phyloP scores from a whole-genome alignment of 2,329 filamentous ascomycete species.

The Epichloe sp. region DNA sequence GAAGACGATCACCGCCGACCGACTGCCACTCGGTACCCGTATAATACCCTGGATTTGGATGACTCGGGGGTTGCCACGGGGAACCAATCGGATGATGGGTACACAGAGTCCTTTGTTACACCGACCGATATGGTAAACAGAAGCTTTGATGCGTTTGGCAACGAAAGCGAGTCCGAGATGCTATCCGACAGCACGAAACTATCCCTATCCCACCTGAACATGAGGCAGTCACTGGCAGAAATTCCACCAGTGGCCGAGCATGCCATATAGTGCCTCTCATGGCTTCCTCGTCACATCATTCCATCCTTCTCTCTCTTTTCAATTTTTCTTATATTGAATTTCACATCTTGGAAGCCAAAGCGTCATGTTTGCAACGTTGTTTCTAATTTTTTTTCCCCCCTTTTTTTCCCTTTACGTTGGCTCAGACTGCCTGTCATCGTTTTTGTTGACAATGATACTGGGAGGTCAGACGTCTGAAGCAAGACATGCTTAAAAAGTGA shows the following conservation, averaged over 20 bases:
- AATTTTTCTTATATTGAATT: not conserved
- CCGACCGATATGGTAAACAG: slow-evolving; percentile 32
- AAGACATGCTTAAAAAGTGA: not conserved
- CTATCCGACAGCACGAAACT: slow-evolving; percentile 50
- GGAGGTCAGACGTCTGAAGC: not conserved
- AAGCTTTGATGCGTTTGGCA: slow-evolving; percentile 27
- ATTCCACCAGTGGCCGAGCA: slow-evolving; percentile 13
- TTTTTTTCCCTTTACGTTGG: not conserved
- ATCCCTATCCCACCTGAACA: slow-evolving; percentile 48
- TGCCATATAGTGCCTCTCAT: slow-evolving; percentile 9
- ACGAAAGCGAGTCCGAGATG: slow-evolving; percentile 24
- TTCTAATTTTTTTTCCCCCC: not conserved
- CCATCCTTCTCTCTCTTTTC: not conserved
- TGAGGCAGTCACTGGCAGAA: slow-evolving; percentile 17
- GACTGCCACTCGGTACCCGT: not conserved
- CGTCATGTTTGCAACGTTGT: not conserved
- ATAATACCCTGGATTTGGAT: slow-evolving; percentile 11
- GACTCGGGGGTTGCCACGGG: slow-evolving; percentile 24
- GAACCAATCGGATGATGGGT: slow-evolving; percentile 27
- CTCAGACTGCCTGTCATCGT: not conserved
- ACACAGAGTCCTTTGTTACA: slow-evolving; percentile 38
- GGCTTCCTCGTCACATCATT: too few species aligned
- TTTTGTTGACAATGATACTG: not conserved
- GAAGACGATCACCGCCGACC: slow-evolving; percentile 17
- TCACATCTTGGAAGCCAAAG: not conserved